Percentiles rank a stretch among this genome's conserved stretches.
Evolutionary conservation across 2,329 filamentous ascomycete genomes (phyloP).

Genomic region (Teratosphaeria viscida): DNA sequence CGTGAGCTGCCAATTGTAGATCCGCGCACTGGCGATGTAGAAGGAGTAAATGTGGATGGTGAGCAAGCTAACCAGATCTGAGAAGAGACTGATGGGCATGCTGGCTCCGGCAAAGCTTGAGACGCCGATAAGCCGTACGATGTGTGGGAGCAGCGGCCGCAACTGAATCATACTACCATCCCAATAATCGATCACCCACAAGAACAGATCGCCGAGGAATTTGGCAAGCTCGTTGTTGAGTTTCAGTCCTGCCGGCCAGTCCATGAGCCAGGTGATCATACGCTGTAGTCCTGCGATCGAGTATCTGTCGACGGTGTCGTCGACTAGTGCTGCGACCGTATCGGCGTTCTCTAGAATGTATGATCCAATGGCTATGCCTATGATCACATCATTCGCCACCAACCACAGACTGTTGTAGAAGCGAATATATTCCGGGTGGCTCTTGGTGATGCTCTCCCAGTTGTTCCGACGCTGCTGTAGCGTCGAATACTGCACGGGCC

Average conservation of each 20-base stretch:
- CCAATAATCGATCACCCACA: conserved; percentile 99
- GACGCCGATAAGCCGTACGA: conserved; percentile 89
- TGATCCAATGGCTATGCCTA: conserved; percentile 88
- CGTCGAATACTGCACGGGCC: conserved; percentile 93
- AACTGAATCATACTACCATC: conserved; percentile 69
- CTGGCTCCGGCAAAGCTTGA: conserved; percentile 92
- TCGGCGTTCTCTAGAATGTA: conserved; percentile 93
- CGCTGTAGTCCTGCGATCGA: conserved; percentile 78
- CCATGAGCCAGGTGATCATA: conserved; percentile 93
- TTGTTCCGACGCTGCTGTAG: conserved; percentile 79
- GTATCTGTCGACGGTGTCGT: conserved; percentile 64
- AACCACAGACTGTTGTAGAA: conserved; percentile 99
- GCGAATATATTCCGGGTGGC: conserved; percentile 93
- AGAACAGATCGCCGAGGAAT: conserved; percentile 90
- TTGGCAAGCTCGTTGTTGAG: conserved; percentile 84
- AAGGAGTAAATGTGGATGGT: conserved; percentile 97
- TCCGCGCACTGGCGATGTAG: conserved; percentile 90
- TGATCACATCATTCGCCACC: conserved; percentile 96
- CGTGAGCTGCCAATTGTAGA: conserved; percentile 97
- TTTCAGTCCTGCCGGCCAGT: conserved; percentile 88
- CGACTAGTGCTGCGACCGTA: conserved; percentile 73
- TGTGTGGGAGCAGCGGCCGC: conserved; percentile 66
- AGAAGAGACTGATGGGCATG: conserved; percentile 93
- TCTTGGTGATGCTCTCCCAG: conserved; percentile 92
- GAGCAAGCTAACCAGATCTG: conserved; percentile 79